Conservation (phyloP, 257 asterid species). For the Ligustrum vulgare region DNA sequence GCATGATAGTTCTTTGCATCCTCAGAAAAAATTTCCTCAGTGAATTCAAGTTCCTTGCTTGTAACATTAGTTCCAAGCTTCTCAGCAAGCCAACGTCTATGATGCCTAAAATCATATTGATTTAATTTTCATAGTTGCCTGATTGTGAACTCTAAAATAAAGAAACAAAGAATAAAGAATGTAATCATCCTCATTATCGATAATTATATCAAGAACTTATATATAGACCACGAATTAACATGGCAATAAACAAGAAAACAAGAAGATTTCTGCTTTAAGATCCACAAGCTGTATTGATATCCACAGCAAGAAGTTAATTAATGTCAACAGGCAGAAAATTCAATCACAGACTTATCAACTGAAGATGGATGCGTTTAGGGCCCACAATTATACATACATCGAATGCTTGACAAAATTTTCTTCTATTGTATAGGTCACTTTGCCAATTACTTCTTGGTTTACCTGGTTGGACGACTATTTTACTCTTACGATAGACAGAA, state of each 20-base stretch:
- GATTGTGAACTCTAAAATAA: not conserved
- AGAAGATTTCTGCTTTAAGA: not conserved
- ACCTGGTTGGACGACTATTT: not conserved
- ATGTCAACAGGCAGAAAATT: not conserved
- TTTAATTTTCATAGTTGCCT: not conserved
- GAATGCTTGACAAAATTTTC: not conserved
- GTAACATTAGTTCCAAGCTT: slow-evolving; percentile 61
- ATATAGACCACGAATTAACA: not conserved
- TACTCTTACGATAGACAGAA: not conserved
- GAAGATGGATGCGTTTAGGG: not conserved
- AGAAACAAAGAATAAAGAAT: not conserved
- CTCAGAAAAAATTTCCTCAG: slow-evolving; percentile 54
- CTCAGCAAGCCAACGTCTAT: slow-evolving; percentile 94
- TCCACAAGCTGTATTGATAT: not conserved
- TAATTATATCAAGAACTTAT: not conserved
- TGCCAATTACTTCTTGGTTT: not conserved
- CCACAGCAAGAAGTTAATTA: not conserved
- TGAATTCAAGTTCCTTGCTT: slow-evolving; percentile 69
- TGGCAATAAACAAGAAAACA: not conserved
- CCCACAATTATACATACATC: not conserved
- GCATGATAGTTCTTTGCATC: slow-evolving; percentile 98
- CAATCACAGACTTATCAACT: not conserved
- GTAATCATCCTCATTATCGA: not conserved
- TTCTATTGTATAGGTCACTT: not conserved
- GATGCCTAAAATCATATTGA: slow-evolving; percentile 64